These are phyloP conservation scores for Bipolaris gigantea DNA, from an alignment of 2,329 filamentous ascomycete genomes.

Conservation along the genomic window DNA sequence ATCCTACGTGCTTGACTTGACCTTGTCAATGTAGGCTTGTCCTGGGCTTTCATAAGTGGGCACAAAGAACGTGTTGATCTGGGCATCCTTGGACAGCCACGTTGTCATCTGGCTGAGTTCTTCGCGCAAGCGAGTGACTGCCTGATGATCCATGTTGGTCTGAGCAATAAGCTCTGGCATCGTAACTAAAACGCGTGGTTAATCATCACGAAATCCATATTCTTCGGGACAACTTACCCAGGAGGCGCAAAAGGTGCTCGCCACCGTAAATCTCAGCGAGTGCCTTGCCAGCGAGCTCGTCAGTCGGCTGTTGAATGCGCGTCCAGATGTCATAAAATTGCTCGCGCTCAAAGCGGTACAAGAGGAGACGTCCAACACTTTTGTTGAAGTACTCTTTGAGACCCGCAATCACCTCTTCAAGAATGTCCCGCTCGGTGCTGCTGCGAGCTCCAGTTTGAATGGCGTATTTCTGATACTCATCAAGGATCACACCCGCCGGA, in stretches of 20 bases:
- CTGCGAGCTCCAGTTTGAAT: slow-evolving; percentile 61
- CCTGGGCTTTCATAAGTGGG: slow-evolving; percentile 73
- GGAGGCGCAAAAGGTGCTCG: slow-evolving; percentile 85
- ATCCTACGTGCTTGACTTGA: slow-evolving; percentile 44
- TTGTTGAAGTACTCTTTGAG: slow-evolving; percentile 94
- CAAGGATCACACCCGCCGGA: slow-evolving; percentile 75
- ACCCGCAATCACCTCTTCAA: slow-evolving; percentile 86
- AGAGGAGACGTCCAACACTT: slow-evolving; percentile 79
- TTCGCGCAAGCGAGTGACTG: slow-evolving; percentile 82
- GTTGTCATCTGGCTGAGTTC: slow-evolving; percentile 83
- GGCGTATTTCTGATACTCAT: slow-evolving; percentile 77
- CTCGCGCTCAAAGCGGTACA: slow-evolving; percentile 91
- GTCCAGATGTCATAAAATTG: slow-evolving; percentile 81
- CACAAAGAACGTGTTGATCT: slow-evolving; percentile 76
- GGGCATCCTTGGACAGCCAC: slow-evolving; percentile 72
- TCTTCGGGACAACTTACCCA: slow-evolving; percentile 64
- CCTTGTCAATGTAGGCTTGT: slow-evolving; percentile 72
- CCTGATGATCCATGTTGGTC: slow-evolving; percentile 96
- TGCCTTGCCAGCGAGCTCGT: slow-evolving; percentile 68
- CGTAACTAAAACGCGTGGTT: slow-evolving; percentile 61
- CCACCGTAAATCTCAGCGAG: slow-evolving; percentile 85
- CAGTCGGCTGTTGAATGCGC: slow-evolving; percentile 63
- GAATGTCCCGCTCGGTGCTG: slow-evolving; percentile 76
- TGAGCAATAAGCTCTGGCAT: slow-evolving; percentile 93
- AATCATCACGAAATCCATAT: background rate